Evolutionary conservation across 768 basidiomycete genomes (phyloP).

Genomic region (Lentinula raphanica): DNA sequence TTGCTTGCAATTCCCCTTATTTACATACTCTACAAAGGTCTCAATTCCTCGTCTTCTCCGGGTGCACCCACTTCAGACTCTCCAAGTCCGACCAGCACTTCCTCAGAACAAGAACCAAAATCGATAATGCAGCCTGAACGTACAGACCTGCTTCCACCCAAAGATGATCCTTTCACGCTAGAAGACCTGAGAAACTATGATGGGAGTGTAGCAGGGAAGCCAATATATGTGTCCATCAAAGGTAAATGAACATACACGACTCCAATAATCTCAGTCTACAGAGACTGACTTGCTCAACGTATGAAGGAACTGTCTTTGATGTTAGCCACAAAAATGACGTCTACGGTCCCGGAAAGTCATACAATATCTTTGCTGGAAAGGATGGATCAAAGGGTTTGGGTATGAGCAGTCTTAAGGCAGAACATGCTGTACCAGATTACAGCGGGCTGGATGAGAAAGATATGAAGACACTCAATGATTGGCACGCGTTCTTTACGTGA

Average conservation of each 20-base stretch:
- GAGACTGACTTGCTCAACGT: not conserved
- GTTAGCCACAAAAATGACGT: conserved; percentile 81
- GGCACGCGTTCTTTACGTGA: conserved; percentile 83
- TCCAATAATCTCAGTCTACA: not conserved
- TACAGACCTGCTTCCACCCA: conserved; percentile 61
- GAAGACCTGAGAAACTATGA: conserved; percentile 66
- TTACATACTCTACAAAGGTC: not conserved
- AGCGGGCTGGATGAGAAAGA: conserved; percentile 68
- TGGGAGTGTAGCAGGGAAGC: conserved; percentile 57
- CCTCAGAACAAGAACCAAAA: conserved; percentile 33
- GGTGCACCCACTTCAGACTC: not conserved
- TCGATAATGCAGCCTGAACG: conserved; percentile 69
- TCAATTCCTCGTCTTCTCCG: not conserved
- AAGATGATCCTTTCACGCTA: conserved; percentile 71
- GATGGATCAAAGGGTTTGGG: conserved; percentile 89
- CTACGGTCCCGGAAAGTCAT: conserved; percentile 78
- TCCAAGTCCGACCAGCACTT: conserved; percentile 5
- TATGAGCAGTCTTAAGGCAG: conserved; percentile 78
- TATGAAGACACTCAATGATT: conserved; percentile 78
- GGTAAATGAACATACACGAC: conserved; percentile 35
- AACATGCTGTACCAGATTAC: conserved; percentile 88
- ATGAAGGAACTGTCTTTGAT: conserved; percentile 80
- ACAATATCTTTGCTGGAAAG: conserved; percentile 88
- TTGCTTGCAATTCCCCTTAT: not conserved
- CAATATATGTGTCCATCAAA: conserved; percentile 93